A percentile compares a stretch with the other conserved stretches of the same genome.
These are phyloP conservation scores for Lactarius deliciosus DNA, from an alignment of 768 basidiomycete genomes.

Conservation along the genomic window DNA sequence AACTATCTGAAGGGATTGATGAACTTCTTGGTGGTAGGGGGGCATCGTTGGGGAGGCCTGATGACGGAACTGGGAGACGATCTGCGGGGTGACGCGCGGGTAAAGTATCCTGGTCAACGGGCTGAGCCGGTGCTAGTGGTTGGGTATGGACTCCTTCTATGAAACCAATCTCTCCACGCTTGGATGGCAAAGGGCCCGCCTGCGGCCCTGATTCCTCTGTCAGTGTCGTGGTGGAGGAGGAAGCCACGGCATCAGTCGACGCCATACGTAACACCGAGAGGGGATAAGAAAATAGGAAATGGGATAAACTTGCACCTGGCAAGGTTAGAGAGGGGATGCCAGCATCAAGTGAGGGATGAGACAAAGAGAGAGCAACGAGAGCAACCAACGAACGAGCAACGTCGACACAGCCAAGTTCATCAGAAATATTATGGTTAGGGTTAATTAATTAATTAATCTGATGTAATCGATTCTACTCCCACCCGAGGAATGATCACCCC, in stretches of 20 bases:
- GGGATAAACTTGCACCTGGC: constrained; percentile 45
- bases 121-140: constrained; percentile 25
- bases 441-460: constrained; percentile 1
- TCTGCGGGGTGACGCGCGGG: constrained; percentile 56
- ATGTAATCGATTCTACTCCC: constrained; percentile 25
- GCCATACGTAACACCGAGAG: constrained; percentile 32
- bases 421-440: constrained; percentile 14
- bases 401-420: neutral
- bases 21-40: constrained; percentile 1
- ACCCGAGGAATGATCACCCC: constrained; percentile 61
- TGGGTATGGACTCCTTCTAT: constrained; percentile 42
- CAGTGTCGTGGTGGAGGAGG: constrained; percentile 12
- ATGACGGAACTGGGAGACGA: constrained; percentile 31
- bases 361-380: neutral
- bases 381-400: neutral
- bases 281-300: constrained; percentile 17
- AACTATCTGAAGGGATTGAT: constrained; percentile 20
- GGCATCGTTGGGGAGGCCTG: neutral
- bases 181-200: constrained; percentile 62
- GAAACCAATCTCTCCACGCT: constrained; percentile 68
- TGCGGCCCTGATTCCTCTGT: constrained; percentile 42
- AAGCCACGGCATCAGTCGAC: constrained; percentile 31
- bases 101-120: constrained; percentile 26
- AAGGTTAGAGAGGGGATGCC: constrained; percentile 33
- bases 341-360: constrained; percentile 22